Evolutionary conservation across 306 rosid genomes (phyloP), one percentile per base, ranked within the genome.

Genomic region (Trifolium dubium): DNA sequence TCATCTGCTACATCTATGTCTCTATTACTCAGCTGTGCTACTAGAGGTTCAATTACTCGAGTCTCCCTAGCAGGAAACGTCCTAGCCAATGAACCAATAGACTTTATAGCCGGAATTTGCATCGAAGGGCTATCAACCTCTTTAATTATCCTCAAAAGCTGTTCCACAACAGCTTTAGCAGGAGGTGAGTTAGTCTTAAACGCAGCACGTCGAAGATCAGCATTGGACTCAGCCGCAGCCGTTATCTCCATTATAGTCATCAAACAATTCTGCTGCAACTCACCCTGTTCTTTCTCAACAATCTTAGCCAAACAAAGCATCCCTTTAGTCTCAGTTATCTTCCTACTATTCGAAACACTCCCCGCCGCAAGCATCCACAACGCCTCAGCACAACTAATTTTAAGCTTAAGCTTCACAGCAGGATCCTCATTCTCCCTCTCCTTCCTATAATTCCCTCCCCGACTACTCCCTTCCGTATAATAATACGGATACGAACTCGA

Each of bases 41-140:
- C 96, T 9, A 92, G 77, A 4, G 90, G 92, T 19, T 80, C 78
- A 37, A 90, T 85, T 11, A 88, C 95, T 39, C 96, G 70, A 11
- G 91, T 92, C 79, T 90, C 98, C 49, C 92, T 79, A 3, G 92
- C 96, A n/a, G 96, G 90, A 83, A 92, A 92, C 2, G 95, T 88
- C 87, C 95, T 88, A 32, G 97, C 97, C 77, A 92, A 74, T 1
- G 90, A 86, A 40, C 98, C 98, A 71, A 90, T 77, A 3, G 98
- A 81, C 73, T 86, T 88, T 32, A 90, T 75, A 4, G 90, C 88
- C 4, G 87, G 85, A 69, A 86, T 54, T 75, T 84, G 89, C 86
- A 91, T 47, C 3, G 61, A 3, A 0, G 89, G 92, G 66, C 59
- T 84, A 77, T 91, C 86, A 67, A 75, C 69, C 69, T 87, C 92